A percentile compares a stretch with the other conserved stretches of the same genome.
These are phyloP conservation scores for Aureobasidium sp. DNA, from an alignment of 2,329 filamentous ascomycete genomes.

Conservation along the genomic window DNA sequence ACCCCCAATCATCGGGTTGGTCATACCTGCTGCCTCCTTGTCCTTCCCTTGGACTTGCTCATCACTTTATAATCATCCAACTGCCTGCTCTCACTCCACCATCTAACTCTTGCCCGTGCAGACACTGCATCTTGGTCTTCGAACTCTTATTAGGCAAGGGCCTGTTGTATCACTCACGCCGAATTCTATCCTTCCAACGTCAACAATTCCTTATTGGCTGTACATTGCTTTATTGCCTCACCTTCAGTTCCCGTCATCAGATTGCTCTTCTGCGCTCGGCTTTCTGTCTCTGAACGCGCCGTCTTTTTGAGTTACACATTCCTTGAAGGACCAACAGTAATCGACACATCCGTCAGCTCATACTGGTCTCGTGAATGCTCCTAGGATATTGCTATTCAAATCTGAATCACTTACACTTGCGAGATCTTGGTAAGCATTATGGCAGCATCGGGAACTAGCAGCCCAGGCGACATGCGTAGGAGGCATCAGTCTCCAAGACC, in stretches of 20 bases:
- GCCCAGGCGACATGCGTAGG: conserved; percentile 35
- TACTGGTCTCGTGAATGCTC: not conserved
- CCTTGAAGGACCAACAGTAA: not conserved
- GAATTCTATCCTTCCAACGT: not conserved
- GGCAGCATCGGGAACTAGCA: conserved; percentile 16
- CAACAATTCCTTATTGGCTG: not conserved
- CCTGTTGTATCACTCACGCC: not conserved
- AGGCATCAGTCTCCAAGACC: conserved; percentile 37
- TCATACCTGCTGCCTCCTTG: conserved; percentile 3
- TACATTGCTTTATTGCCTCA: not conserved
- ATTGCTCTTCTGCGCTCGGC: not conserved
- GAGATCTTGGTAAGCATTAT: not conserved
- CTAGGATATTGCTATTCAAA: no score
- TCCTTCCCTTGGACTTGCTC: not conserved
- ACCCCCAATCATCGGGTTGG: not conserved
- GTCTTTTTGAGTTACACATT: not conserved
- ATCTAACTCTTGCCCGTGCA: not conserved
- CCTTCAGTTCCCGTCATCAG: not conserved
- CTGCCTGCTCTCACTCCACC: not conserved
- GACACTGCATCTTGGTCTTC: not conserved
- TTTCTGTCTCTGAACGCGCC: not conserved
- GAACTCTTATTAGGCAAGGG: not conserved
- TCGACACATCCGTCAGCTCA: not conserved
- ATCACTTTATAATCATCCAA: not conserved
- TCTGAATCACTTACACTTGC: not conserved